Conservation (phyloP, 768 basidiomycete species). For the Daedaleopsis nitida region DNA sequence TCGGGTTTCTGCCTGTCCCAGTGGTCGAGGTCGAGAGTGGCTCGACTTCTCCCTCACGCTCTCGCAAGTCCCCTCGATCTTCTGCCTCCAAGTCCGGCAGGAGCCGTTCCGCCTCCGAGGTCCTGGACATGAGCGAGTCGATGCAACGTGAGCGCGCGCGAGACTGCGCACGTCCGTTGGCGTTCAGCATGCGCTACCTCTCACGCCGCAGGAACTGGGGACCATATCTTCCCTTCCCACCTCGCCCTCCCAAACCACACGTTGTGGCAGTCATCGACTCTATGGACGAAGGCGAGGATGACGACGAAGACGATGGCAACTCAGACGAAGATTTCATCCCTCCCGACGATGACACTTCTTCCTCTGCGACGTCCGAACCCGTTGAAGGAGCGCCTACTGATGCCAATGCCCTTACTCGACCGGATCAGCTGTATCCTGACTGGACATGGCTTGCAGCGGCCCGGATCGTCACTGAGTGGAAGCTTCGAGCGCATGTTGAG, state of each 20-base stretch:
- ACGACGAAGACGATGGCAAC: constrained; percentile 3
- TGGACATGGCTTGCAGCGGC: constrained; percentile 26
- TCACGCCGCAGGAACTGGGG: constrained; percentile 23
- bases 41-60: not conserved
- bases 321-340: constrained; percentile 19
- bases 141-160: constrained; percentile 11
- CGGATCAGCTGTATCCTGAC: constrained; percentile 23
- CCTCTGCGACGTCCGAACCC: not conserved
- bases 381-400: not conserved
- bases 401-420: not conserved
- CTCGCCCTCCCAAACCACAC: not conserved
- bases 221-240: constrained; percentile 18
- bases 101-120: not conserved
- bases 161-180: constrained; percentile 10
- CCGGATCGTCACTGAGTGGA: constrained; percentile 13
- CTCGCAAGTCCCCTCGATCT: not conserved
- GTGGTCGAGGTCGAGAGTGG: not conserved
- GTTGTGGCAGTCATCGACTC: not conserved
- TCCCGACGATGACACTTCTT: not conserved
- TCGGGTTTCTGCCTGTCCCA: constrained; percentile 40
- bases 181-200: constrained; percentile 26
- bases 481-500: not conserved
- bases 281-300: not conserved
- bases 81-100: not conserved
- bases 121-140: constrained; percentile 11